Base-by-base conservation (phyloP, 148 eudicot species). In the Euryodendron excelsum region DNA sequence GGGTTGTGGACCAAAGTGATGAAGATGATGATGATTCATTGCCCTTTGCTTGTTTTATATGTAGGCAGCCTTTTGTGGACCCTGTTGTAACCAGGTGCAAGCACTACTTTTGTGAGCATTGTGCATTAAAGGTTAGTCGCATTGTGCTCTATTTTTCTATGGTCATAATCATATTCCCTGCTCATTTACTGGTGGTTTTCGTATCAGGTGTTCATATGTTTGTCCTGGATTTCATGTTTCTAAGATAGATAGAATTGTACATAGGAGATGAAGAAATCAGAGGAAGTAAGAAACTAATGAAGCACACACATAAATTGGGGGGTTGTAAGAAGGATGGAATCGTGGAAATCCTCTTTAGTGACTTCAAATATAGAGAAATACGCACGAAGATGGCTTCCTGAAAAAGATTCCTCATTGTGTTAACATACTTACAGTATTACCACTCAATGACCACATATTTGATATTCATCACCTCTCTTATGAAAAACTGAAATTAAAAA, bases 21-120 rank as follows among this genome's bases (percentile, higher is more conserved):
- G 92, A 91, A 28, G 96, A 93, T 64, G 92, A 87, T 37, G 96
- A 94, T 2, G 90, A 88, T 81, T 33, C 89, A 15, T 72, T 95
- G 71, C 94, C 97, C 0, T 95, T 93, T 86, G 98, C 97, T 0
- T 93, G 97, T 79, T 90, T 91, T 41, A 93, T 95, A 18, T 93
- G 97, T 66, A 81, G 92, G 85, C 77, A 90, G 68, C 96, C 97
- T 30, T 93, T 95, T 85, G 96, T 85, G 3, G 99, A 95, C 34
- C 92, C 96, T 17, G 97, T 95, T 45, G 85, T 93, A 80, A 93
- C 97, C n/a, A 90, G 84, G 79, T 93, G 99, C 92, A 93, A 86
- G 85, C 94, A 93, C 78, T 91, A 95, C 82, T 95, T 95, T 81
- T 95, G 97, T 78, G 96, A 90, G 81, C 96, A 91, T 84, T 95